These are phyloP conservation scores for Eutrema japonicum DNA, from an alignment of 345 rosid genomes.

Conservation along the genomic window DNA sequence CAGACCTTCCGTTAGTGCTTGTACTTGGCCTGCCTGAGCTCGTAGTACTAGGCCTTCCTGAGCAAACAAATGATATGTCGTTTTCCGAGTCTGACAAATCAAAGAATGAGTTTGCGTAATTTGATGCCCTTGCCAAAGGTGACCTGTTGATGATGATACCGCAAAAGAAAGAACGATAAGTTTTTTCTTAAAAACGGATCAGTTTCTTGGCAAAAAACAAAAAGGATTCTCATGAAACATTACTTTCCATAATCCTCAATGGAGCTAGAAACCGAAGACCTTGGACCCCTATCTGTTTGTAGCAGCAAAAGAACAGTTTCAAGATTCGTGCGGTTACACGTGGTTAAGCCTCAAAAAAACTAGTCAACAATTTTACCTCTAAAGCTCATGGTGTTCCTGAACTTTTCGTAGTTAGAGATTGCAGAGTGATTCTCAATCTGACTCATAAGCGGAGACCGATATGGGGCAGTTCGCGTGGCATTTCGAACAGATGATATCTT, in stretches of 20 bases:
- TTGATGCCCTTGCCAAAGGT: constrained; percentile 49
- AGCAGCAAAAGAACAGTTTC: constrained; percentile 16
- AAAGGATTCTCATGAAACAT: constrained; percentile 27
- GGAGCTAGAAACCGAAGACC: constrained; percentile 54
- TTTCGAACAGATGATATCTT: constrained; percentile 62
- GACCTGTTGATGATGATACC: constrained; percentile 56
- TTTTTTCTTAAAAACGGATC: background rate
- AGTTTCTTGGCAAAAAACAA: constrained; percentile 3
- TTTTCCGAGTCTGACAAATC: constrained; percentile 65
- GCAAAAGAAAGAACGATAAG: background rate
- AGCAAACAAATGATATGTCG: constrained; percentile 69
- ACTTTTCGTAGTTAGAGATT: constrained; percentile 38
- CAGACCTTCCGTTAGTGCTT: constrained; percentile 49
- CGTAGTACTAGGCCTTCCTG: constrained; percentile 38
- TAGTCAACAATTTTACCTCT: constrained; percentile 52
- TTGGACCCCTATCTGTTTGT: constrained; percentile 54
- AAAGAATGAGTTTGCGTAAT: constrained; percentile 43
- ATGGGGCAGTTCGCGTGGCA: constrained; percentile 68
- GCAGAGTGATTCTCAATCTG: constrained; percentile 53
- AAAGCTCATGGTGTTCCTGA: constrained; percentile 48
- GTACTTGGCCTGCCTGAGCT: constrained; percentile 45
- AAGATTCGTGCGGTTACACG: background rate
- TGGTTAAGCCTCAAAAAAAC: background rate
- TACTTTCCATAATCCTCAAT: constrained; percentile 63
- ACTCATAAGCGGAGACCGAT: constrained; percentile 60